Percentiles rank a stretch among this genome's conserved stretches.
These are phyloP conservation scores for Syncephalastrum racemosum DNA, from an alignment of 371 early-diverging fungal species.

Conservation along the genomic window DNA sequence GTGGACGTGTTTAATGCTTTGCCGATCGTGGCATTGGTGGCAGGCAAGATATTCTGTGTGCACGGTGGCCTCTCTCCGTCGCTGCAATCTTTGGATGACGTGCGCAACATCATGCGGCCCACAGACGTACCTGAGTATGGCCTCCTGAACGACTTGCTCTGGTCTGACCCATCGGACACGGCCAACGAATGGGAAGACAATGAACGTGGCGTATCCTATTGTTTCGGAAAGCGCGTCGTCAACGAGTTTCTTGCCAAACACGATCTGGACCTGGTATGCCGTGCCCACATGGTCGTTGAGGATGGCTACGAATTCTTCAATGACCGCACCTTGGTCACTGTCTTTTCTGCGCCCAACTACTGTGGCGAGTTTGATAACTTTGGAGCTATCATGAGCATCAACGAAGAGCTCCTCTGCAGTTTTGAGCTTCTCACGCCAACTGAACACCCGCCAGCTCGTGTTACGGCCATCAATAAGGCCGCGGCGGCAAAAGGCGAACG, in stretches of 20 bases:
- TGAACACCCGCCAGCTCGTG: slow-evolving; percentile 20
- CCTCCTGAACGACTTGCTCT: slow-evolving; percentile 89
- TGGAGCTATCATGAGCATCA: slow-evolving; percentile 98
- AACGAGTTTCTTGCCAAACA: slow-evolving; percentile 88
- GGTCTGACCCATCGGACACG: slow-evolving; percentile 96
- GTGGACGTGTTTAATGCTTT: slow-evolving; percentile 92
- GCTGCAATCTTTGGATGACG: slow-evolving; percentile 84
- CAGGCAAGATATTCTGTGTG: slow-evolving; percentile 93
- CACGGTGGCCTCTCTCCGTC: slow-evolving; percentile 97
- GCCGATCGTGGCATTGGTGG: slow-evolving; percentile 93
- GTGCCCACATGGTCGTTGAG: slow-evolving; percentile 98
- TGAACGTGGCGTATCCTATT: slow-evolving; percentile 90
- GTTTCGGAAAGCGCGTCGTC: slow-evolving; percentile 88
- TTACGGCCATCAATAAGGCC: slow-evolving; percentile 12
- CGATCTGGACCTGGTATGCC: slow-evolving; percentile 92
- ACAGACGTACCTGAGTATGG: slow-evolving; percentile 96
- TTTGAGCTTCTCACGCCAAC: slow-evolving; percentile 53
- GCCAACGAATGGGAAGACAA: slow-evolving; percentile 86
- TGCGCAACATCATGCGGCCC: slow-evolving; percentile 88
- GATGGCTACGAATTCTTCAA: slow-evolving; percentile 97
- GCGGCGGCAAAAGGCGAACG: slow-evolving; percentile 6
- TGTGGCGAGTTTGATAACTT: slow-evolving; percentile 97
- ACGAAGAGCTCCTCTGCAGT: slow-evolving; percentile 90
- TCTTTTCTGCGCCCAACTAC: slow-evolving; percentile 96
- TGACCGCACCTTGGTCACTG: slow-evolving; percentile 89